Percentiles rank a stretch among this genome's conserved stretches.
Conservation (phyloP, 306 rosid genomes). For the Ceratonia siliqua region DNA sequence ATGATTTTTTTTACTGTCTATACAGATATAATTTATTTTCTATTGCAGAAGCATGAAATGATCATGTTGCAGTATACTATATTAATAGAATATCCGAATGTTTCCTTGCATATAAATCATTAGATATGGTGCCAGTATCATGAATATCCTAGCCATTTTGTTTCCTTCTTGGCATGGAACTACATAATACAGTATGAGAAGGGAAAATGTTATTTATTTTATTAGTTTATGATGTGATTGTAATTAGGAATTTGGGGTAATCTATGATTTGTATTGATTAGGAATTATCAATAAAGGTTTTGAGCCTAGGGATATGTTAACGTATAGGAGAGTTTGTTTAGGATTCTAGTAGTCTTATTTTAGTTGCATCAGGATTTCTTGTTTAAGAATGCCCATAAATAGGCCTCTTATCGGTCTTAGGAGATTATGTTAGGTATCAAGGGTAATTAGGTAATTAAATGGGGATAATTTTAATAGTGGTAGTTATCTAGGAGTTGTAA, state of each 20-base stretch:
- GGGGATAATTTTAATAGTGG: too few relatives aligned
- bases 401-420: neutral
- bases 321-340: neutral
- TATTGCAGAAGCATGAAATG: neutral
- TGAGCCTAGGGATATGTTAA: too few relatives aligned
- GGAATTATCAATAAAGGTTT: too few relatives aligned
- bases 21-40: neutral
- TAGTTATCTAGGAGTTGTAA: too few relatives aligned
- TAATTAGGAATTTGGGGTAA: neutral
- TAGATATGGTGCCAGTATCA: neutral
- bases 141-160: constrained; percentile 4
- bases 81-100: neutral
- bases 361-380: neutral
- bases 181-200: neutral
- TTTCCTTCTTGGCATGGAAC: neutral
- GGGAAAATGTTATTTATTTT: neutral
- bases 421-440: too few relatives aligned
- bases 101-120: constrained; percentile 21
- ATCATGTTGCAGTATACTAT: neutral
- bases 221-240: neutral
- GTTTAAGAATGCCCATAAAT: neutral
- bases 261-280: too few relatives aligned
- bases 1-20: neutral
- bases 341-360: neutral
- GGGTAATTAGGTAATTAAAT: too few relatives aligned